phyloP scores from a whole-genome alignment of 768 basidiomycete genomes.

The Suillus subluteus region DNA sequence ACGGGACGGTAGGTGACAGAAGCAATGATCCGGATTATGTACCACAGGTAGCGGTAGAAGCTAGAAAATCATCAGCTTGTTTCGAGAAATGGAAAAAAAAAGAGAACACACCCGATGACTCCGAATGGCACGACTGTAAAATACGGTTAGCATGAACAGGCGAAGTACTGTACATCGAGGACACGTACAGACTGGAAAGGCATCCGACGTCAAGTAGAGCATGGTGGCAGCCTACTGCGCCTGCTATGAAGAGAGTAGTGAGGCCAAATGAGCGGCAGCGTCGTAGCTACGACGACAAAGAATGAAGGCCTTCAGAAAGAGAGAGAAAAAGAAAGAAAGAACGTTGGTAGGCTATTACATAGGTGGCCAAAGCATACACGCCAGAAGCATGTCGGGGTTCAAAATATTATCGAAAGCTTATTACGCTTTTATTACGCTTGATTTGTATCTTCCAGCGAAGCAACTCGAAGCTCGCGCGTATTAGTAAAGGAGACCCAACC shows the following conservation, averaged over 20 bases:
- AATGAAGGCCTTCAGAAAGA: not conserved
- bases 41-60: constrained; percentile 95
- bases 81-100: constrained; percentile 7
- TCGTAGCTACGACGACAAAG: constrained; percentile 13
- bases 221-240: constrained; percentile 39
- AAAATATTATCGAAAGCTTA: not conserved
- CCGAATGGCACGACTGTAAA: constrained; percentile 83
- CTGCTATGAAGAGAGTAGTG: not conserved
- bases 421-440: not conserved
- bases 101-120: constrained; percentile 69
- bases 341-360: not conserved
- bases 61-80: constrained; percentile 40
- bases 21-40: constrained; percentile 82
- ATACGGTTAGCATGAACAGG: constrained; percentile 13
- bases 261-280: constrained; percentile 19
- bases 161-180: not conserved
- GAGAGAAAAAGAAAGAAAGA: not conserved
- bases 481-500: not conserved
- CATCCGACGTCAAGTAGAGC: constrained; percentile 90
- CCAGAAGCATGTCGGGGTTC: constrained; percentile 4
- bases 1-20: constrained; percentile 83
- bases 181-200: constrained; percentile 86
- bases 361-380: not conserved
- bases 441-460: not conserved
- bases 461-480: not conserved